Evolutionary conservation across 805 yeast genomes (phyloP).

Genomic region (Candida schatavii): DNA sequence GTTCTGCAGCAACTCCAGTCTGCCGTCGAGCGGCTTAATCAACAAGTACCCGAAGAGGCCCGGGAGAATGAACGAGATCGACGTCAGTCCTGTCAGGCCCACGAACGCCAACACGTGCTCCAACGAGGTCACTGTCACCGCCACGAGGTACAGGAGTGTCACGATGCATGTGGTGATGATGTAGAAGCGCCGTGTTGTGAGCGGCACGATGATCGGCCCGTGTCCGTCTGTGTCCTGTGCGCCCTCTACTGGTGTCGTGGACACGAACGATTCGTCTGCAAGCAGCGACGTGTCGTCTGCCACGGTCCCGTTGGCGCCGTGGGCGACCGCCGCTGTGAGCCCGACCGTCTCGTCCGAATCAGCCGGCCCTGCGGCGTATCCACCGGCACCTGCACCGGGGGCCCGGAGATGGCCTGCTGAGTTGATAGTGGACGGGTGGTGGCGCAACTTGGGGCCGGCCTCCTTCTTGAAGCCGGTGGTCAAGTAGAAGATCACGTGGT

Average conservation of each 20-base stretch:
- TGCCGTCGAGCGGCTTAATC: constrained; percentile 36
- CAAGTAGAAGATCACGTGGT: constrained; percentile 58
- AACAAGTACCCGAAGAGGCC: constrained; percentile 71
- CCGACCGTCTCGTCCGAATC: constrained; percentile 24
- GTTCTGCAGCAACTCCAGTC: constrained; percentile 20
- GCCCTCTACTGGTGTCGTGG: constrained; percentile 46
- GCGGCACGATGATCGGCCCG: constrained; percentile 49
- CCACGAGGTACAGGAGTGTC: constrained; percentile 49
- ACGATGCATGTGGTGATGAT: constrained; percentile 48
- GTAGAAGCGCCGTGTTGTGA: constrained; percentile 44
- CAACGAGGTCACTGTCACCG: constrained; percentile 59
- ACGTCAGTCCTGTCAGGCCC: constrained; percentile 81
- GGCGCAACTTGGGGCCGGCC: constrained; percentile 19
- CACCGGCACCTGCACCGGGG: no score
- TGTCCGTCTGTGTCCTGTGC: constrained; percentile 47
- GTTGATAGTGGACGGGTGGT: constrained; percentile 21
- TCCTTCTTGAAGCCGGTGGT: constrained; percentile 25
- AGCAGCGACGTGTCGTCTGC: constrained; percentile 12
- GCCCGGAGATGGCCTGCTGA: constrained; percentile 17
- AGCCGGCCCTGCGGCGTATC: constrained; percentile 7
- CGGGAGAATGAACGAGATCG: constrained; percentile 75
- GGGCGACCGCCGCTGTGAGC: constrained; percentile 25
- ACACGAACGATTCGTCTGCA: constrained; percentile 36
- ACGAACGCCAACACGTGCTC: constrained; percentile 70
- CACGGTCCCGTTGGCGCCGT: constrained; percentile 14